Percentiles rank a stretch among this genome's conserved stretches.
Evolutionary conservation across 306 rosid species (phyloP).

Genomic region (Ochetophila trinervis): DNA sequence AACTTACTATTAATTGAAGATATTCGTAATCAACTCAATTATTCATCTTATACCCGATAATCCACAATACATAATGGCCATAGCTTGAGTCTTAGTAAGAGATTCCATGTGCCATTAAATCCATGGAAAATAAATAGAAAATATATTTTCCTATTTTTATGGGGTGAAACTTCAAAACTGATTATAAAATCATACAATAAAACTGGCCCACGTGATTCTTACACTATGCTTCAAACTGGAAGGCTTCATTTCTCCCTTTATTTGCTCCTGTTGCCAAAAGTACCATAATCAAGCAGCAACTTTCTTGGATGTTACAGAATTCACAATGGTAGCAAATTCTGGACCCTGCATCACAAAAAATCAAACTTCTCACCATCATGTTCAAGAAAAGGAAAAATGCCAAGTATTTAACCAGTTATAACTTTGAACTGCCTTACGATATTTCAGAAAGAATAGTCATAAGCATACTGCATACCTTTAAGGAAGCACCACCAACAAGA

Average conservation of each 20-base stretch:
- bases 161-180: slow-evolving; percentile 23
- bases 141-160: slow-evolving; percentile 19
- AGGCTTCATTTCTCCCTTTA: slow-evolving; percentile 20
- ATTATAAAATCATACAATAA: slow-evolving; percentile 25
- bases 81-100: no score
- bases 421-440: neutral
- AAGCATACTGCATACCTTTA: slow-evolving; percentile 54
- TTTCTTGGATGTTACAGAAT: slow-evolving; percentile 89
- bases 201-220: slow-evolving; percentile 19
- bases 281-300: slow-evolving; percentile 65
- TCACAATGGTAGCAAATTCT: slow-evolving; percentile 80
- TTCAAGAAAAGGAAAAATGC: neutral
- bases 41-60: no score
- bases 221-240: slow-evolving; percentile 25
- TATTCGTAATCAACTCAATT: no score
- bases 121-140: slow-evolving; percentile 38
- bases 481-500: slow-evolving; percentile 96
- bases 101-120: no score
- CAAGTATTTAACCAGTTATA: neutral
- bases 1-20: no score
- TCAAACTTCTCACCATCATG: slow-evolving; percentile 19
- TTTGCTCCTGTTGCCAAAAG: slow-evolving; percentile 33
- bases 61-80: no score
- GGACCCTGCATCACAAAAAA: slow-evolving; percentile 62
- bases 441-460: slow-evolving; percentile 5